Conservation (phyloP, 176 grass and related monocot genomes). For the Bromus sterilis region DNA sequence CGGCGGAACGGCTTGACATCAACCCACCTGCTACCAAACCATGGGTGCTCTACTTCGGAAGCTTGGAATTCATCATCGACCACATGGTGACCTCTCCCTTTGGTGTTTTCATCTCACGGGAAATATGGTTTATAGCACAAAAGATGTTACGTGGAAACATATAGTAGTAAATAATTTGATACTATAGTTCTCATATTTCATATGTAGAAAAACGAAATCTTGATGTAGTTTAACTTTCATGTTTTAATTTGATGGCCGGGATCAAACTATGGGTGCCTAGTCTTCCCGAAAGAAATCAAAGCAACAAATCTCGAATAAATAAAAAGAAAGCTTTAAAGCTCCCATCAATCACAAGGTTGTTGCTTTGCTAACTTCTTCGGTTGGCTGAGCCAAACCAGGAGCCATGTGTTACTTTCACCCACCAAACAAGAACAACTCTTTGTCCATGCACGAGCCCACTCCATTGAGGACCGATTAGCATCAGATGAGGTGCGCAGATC, state of each 20-base stretch:
- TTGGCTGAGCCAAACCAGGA: background rate
- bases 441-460: conserved; percentile 5
- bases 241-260: background rate
- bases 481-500: background rate
- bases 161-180: too few species aligned
- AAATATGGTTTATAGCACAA: too few species aligned
- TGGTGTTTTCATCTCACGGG: too few species aligned
- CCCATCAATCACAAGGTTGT: background rate
- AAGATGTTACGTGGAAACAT: too few species aligned
- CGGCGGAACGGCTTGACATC: too few species aligned
- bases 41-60: too few species aligned
- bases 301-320: background rate
- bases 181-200: too few species aligned
- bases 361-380: background rate
- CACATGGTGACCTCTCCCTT: too few species aligned
- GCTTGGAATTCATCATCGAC: too few species aligned
- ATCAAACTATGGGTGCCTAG: background rate
- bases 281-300: background rate
- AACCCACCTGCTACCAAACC: too few species aligned
- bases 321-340: background rate
- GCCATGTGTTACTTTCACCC: conserved; percentile 26
- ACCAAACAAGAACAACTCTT: conserved; percentile 25
- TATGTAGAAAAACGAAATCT: too few species aligned
- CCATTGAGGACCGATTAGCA: background rate
- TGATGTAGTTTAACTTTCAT: background rate